Evolutionary conservation across 75 land plant species (phyloP), one percentile per base, ranked within the genome.

Genomic region (Selaginella tamariscina): DNA sequence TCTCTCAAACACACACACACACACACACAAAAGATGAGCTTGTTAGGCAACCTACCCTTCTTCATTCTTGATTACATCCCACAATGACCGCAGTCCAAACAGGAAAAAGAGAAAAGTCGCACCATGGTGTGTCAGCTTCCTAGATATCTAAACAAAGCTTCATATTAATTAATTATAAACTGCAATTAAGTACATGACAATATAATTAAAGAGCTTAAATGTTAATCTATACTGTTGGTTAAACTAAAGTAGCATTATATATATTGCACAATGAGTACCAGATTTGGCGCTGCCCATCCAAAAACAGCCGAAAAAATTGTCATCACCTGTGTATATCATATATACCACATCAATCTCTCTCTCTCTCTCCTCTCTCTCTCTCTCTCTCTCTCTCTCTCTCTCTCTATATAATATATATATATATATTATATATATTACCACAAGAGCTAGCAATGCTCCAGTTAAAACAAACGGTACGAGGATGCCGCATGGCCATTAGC

Each of bases 41-140:
- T n/a, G n/a, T n/a, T n/a, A n/a, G 68, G 28, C 30, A 30, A 29
- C 64, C 68, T 2, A 70, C 76, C 84, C 86, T 81, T 84, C 89
- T 8, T 72, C 84, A 1, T 83, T 83, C 11, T 77, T 80, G 54
- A 88, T 73, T 60, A 76, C 97, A 71, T 92, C 95, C 85, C 89
- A 89, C 44, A 92, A 74, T 31, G 97, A 82, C 84, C 87, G 85
- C 5, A 89, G 64, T 27, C 97, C 97, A 84, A 92, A 92, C 0
- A 39, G 83, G 78, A 92, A 80, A 70, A 92, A 92, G 71, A 92
- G 71, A 27, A 89, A 2, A 8, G 97, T 92, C 62, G 97, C 88
- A 56, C 85, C 74, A 57, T 81, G 75, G 69, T 92, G 94, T 67
- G 88, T 82, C 86, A 81, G 81, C 54, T 80, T 79, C n/a, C 88